Evolutionary conservation across 2,329 filamentous ascomycete genomes (phyloP).

Genomic region (Beauveria sp.): DNA sequence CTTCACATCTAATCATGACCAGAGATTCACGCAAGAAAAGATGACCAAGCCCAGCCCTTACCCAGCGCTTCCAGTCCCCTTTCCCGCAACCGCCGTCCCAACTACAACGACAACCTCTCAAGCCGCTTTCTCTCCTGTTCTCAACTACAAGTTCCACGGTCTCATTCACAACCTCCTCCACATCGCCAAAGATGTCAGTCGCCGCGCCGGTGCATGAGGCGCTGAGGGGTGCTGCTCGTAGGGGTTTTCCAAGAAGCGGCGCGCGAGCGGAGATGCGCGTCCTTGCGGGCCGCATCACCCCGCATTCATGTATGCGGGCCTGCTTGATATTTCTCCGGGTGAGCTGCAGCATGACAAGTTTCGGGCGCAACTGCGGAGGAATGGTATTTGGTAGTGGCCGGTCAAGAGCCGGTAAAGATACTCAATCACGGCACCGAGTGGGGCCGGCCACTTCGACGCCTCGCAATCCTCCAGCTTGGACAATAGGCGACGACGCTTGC

Average conservation of each 20-base stretch:
- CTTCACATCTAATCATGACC: too few relatives aligned
- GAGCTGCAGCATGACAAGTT: slow-evolving; percentile 5
- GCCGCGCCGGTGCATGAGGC: slow-evolving; percentile 7
- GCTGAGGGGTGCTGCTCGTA: slow-evolving; percentile 1
- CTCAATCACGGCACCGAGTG: neutral
- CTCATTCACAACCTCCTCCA: slow-evolving; percentile 12
- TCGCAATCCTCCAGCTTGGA: neutral
- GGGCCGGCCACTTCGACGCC: neutral
- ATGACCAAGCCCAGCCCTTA: neutral
- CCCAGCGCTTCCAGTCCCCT: too few relatives aligned
- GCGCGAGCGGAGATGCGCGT: slow-evolving; percentile 3
- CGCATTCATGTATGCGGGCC: slow-evolving; percentile 11
- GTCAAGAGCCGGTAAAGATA: too few relatives aligned
- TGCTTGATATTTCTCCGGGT: slow-evolving; percentile 11
- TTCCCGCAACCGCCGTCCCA: too few relatives aligned
- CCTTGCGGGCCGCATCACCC: slow-evolving; percentile 15
- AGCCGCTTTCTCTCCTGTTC: neutral
- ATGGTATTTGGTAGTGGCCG: neutral
- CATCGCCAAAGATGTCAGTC: slow-evolving; percentile 9
- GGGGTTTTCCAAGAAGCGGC: slow-evolving; percentile 13
- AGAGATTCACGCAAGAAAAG: too few relatives aligned
- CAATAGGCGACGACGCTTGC: too few relatives aligned
- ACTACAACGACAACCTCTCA: neutral
- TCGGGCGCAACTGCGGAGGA: neutral
- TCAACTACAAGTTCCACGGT: slow-evolving; percentile 14